Conservation (phyloP, 768 basidiomycete genomes). For the Hericium coralloides region DNA sequence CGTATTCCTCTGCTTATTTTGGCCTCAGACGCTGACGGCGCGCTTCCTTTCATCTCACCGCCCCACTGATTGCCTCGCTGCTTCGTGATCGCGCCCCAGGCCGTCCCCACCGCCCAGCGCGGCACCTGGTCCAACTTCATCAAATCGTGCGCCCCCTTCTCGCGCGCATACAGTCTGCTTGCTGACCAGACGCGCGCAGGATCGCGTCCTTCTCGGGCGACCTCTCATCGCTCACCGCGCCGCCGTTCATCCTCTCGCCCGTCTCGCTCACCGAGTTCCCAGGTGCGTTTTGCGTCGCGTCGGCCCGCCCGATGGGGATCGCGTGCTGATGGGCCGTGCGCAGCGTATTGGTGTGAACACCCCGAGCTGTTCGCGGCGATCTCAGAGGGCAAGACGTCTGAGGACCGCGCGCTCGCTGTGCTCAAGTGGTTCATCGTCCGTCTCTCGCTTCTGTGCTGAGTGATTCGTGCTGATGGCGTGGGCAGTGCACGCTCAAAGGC, state of each 20-base stretch:
- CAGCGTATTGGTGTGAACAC: constrained; percentile 96
- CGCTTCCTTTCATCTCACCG: background rate
- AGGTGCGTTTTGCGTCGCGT: constrained; percentile 35
- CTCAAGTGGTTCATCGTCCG: constrained; percentile 91
- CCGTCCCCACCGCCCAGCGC: constrained; percentile 77
- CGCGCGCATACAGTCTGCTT: too few species aligned
- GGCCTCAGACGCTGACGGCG: background rate
- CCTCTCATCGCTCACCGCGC: constrained; percentile 75
- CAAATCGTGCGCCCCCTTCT: constrained; percentile 58
- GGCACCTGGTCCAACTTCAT: constrained; percentile 86
- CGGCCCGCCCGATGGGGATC: constrained; percentile 2
- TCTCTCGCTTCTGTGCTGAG: constrained; percentile 4
- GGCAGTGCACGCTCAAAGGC: constrained; percentile 82
- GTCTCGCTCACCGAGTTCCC: constrained; percentile 90
- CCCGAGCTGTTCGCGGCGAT: constrained; percentile 86
- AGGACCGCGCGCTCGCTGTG: constrained; percentile 72
- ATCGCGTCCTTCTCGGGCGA: constrained; percentile 86
- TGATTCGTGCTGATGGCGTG: background rate
- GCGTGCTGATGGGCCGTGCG: constrained; percentile 2
- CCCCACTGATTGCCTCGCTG: background rate
- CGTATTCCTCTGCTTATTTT: background rate
- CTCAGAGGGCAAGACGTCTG: constrained; percentile 61
- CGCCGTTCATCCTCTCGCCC: constrained; percentile 88
- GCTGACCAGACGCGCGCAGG: constrained; percentile 25
- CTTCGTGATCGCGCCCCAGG: constrained; percentile 23